Base-by-base conservation (phyloP, 116 monocot genomes). In the Phalaenopsis hybrid region DNA sequence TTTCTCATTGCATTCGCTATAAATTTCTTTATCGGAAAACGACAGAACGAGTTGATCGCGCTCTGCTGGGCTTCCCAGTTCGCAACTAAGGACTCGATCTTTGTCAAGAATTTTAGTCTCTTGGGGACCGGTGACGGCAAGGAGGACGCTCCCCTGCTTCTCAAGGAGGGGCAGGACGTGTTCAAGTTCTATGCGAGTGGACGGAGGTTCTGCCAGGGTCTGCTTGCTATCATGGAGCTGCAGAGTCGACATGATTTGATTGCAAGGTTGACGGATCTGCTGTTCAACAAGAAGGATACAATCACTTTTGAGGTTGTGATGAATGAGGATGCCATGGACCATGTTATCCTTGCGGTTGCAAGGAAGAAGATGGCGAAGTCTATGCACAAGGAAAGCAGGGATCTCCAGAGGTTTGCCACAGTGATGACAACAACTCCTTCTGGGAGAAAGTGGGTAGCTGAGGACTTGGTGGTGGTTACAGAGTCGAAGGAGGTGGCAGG, bases 181-280 rank as follows among this genome's bases (percentile, higher is more conserved):
- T 94, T 97, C 90, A 97, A 97, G 78, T 94, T 97, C 81, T 94
- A 94, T 52, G 94, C 97, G 4, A 97, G 93, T 44, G 97, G 97
- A 43, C 85, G 97, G 80, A 85, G 94, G 79, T 93, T 85, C 81
- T 97, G 97, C 79, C 91, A 91, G 83, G 90, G 93, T 3, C 45
- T 97, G 82, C 84, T 94, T 0, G 94, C 91, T 7, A 93, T 92
- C 18, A 89, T 97, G 91, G 92, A 97, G 84, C 75, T 97, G 81
- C 83, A 83, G 67, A 83, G 88, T 37, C 81, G 97, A 79, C 94
- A 97, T 70, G 97, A 97, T 80, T 80, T 97, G 73, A 90, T 97
- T 41, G 76, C 91, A 57, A 88, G 89, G 77, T n/a, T 88, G 31
- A 9, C 86, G 16, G 86, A 91, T 72, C 73, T 90, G 74, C 37